Base-by-base conservation (phyloP, 1,139 yeast genomes). In the Saccharomyces hybrid region DNA sequence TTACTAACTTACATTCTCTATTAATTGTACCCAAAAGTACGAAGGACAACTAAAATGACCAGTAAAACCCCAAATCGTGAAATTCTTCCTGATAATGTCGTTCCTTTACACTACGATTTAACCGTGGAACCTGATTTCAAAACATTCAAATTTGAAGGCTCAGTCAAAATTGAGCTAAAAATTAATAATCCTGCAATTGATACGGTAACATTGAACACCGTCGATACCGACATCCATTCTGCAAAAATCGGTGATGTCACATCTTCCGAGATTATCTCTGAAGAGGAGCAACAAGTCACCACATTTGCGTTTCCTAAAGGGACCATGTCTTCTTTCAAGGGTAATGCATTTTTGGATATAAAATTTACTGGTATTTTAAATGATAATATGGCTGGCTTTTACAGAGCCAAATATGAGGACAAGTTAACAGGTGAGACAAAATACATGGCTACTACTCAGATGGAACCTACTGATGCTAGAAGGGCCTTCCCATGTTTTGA, bases 381-480 rank as follows among this genome's bases (percentile, higher is more conserved):
- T 67, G 87, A 86, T 64, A 79, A 81, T 52, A 83, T 87, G 88
- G 84, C 87, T 38, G 93, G 95, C 16, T 85, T 86, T 72, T 87
- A 87, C 74, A 81, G 93, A 66, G 87, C 95, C 5, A 80, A 82
- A 44, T 88, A 88, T 71, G 78, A 75, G 63, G 83, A 79, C 59
- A 71, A 73, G 51, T 78, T 79, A 60, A 74, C 83, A 53, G 90
- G 87, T 8, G 76, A 76, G 57, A 76, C 79, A 50, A 82, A 83
- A 65, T 80, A 78, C 59, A 79, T 85, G 76, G 84, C 88, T 49
- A 82, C 91, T 42, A 87, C 95, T 48, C 95, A 87, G 72, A 85
- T 87, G 78, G 95, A 87, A 71, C 87, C 95, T 34, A 85, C 91
- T 29, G 91, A 86, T 68, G 89, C 91, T 52, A 83, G 95, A 70